Percentiles rank a stretch among this genome's conserved stretches.
Conservation (phyloP, 371 early-diverging fungal species). For the Rhizopus stolonifer region DNA sequence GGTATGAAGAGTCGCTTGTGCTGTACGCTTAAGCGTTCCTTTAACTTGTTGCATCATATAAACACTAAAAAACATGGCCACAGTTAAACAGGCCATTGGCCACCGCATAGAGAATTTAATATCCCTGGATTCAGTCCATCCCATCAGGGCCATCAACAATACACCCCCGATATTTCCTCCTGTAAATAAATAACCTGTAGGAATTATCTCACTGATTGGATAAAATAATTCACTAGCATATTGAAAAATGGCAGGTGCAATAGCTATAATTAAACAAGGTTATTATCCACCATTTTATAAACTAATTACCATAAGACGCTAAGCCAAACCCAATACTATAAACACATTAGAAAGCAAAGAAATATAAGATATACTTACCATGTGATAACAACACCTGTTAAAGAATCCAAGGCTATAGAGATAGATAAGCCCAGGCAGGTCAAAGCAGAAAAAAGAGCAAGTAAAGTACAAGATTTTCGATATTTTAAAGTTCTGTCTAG, state of each 20-base stretch:
- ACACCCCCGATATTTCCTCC: constrained; percentile 46
- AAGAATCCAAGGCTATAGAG: constrained; percentile 22
- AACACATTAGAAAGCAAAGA: background rate
- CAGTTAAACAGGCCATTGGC: constrained; percentile 32
- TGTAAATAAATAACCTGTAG: constrained; percentile 48
- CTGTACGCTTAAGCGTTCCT: constrained; percentile 36
- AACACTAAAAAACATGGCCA: constrained; percentile 24
- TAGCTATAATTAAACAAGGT: constrained; percentile 31
- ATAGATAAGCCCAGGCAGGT: constrained; percentile 31
- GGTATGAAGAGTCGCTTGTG: background rate
- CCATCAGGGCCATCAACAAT: constrained; percentile 40
- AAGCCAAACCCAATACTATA: constrained; percentile 45
- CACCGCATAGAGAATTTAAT: constrained; percentile 37
- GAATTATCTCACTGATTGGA: constrained; percentile 49
- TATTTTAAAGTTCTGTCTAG: constrained; percentile 46
- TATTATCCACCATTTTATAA: background rate
- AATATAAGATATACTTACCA: constrained; percentile 24
- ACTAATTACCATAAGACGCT: constrained; percentile 42
- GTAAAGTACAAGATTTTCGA: constrained; percentile 25
- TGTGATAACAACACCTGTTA: constrained; percentile 31
- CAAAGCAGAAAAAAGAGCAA: constrained; percentile 27
- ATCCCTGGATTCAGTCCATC: constrained; percentile 36
- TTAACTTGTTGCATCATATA: constrained; percentile 29
- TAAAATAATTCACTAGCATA: constrained; percentile 49
- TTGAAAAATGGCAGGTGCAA: constrained; percentile 54